A percentile compares a stretch with the other conserved stretches of the same genome.
Evolutionary conservation across 257 asterid species (phyloP).

Genomic region (Eucommia ulmoides): DNA sequence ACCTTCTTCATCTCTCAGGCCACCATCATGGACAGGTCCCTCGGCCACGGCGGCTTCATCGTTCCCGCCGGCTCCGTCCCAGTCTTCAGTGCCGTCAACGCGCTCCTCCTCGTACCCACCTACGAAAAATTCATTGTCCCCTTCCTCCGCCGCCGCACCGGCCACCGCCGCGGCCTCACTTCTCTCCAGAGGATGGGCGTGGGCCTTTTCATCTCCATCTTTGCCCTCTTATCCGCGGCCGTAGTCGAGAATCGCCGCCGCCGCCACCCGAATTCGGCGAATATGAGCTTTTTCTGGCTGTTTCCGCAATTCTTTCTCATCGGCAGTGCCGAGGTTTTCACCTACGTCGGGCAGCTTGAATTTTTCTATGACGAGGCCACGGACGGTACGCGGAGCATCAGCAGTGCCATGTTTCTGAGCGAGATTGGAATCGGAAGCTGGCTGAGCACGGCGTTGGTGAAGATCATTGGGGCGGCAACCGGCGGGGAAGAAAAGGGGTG

Average conservation of each 20-base stretch:
- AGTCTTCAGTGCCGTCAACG: constrained; percentile 49
- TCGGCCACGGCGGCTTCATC: constrained; percentile 20
- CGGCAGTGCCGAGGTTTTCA: constrained; percentile 61
- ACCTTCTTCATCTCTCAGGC: constrained; percentile 67
- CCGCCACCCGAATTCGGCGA: constrained; percentile 1
- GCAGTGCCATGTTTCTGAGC: constrained; percentile 72
- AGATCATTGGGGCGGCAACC: constrained; percentile 23
- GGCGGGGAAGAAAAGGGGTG: constrained; percentile 48
- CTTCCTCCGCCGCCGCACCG: constrained; percentile 35
- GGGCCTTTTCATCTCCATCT: constrained; percentile 52
- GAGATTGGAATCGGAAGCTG: constrained; percentile 81
- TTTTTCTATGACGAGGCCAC: constrained; percentile 70
- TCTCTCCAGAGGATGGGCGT: constrained; percentile 62
- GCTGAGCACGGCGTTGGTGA: constrained; percentile 63
- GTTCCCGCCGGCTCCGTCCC: constrained; percentile 62
- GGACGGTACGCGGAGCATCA: constrained; percentile 63
- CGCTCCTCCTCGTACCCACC: constrained; percentile 48
- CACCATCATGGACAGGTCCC: constrained; percentile 29
- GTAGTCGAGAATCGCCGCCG: constrained; percentile 44
- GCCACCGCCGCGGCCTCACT: constrained; percentile 52
- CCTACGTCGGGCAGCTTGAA: constrained; percentile 74
- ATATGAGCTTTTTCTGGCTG: constrained; percentile 45
- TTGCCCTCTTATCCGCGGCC: constrained; percentile 63
- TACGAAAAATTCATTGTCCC: constrained; percentile 54
- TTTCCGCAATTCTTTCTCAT: constrained; percentile 60